A percentile compares a stretch with the other conserved stretches of the same genome.
Conservation (phyloP, 2,329 filamentous ascomycete genomes). For the Ramularia collo-cygni region DNA sequence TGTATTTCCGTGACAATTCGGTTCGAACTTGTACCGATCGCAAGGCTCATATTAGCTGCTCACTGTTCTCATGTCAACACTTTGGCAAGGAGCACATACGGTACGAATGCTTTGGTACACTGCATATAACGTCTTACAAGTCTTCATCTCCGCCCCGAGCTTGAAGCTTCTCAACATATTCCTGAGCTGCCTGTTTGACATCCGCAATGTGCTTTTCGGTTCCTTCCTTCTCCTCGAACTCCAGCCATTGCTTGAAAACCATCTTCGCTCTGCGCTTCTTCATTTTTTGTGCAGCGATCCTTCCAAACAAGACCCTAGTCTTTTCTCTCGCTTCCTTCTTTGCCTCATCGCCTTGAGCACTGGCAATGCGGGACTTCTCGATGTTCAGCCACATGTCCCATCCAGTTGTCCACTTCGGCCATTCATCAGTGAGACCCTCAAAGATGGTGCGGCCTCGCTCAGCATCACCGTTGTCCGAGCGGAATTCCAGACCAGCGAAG, state of each 20-base stretch:
- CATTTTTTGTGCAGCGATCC: conserved; percentile 57
- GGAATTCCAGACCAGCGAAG: conserved; percentile 89
- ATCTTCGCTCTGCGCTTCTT: conserved; percentile 78
- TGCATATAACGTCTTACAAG: too few species aligned
- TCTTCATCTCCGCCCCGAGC: conserved; percentile 29
- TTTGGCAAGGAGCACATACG: too few species aligned
- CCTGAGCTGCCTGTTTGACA: conserved; percentile 63
- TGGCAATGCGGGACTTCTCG: conserved; percentile 46
- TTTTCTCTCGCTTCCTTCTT: conserved; percentile 56
- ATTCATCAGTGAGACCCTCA: conserved; percentile 75
- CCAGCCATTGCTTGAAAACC: conserved; percentile 87
- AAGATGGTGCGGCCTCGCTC: conserved; percentile 94
- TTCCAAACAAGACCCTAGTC: conserved; percentile 60
- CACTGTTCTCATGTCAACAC: too few species aligned
- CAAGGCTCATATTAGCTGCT: too few species aligned
- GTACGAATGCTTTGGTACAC: too few species aligned
- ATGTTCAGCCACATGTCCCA: conserved; percentile 91
- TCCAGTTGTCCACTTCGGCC: conserved; percentile 82
- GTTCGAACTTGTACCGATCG: too few species aligned
- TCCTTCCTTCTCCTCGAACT: conserved; percentile 71
- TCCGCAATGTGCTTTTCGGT: conserved; percentile 62
- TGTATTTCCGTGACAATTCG: too few species aligned
- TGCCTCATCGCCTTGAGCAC: conserved; percentile 28
- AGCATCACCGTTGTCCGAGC: conserved; percentile 69
- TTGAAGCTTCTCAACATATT: conserved; percentile 55